Evolutionary conservation across 352 stramenopile species (phyloP).

Genomic region (Phytophthora fragariaefolia): DNA sequence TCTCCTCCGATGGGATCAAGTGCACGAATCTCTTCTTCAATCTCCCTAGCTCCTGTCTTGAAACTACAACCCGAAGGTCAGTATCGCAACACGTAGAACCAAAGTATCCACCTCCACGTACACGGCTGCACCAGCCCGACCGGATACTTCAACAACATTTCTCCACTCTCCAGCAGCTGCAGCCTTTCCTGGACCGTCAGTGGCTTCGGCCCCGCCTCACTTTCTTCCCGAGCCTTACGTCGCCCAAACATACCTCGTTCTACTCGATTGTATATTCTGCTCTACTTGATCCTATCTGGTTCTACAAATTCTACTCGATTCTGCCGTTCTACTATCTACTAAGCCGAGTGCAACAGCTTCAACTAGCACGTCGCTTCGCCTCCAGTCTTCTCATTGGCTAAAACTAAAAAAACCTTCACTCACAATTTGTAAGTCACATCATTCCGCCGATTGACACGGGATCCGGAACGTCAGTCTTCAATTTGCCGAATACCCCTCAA

Average conservation of each 20-base stretch:
- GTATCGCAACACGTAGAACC: not conserved
- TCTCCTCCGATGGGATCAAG: conserved; percentile 27
- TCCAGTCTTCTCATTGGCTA: conserved; percentile 2
- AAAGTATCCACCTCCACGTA: conserved; percentile 16
- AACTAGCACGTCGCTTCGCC: conserved; percentile 24
- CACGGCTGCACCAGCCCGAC: conserved; percentile 41
- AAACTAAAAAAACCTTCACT: conserved; percentile 17
- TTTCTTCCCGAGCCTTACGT: not conserved
- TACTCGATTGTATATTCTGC: not conserved
- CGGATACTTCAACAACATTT: conserved; percentile 26
- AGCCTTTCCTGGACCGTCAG: conserved; percentile 29
- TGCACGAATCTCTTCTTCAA: conserved; percentile 53
- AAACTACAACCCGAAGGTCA: conserved; percentile 33
- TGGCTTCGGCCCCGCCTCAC: not conserved
- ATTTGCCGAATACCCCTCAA: not conserved
- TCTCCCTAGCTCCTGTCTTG: conserved; percentile 44
- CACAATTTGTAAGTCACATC: not conserved
- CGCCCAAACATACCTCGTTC: conserved; percentile 22
- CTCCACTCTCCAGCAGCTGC: conserved; percentile 16
- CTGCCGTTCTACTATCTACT: no score
- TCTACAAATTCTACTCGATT: no score
- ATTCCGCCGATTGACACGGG: conserved; percentile 8
- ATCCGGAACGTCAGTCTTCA: conserved; percentile 4
- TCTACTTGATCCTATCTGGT: no score
- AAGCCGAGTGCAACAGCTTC: conserved; percentile 10